A percentile compares a stretch with the other conserved stretches of the same genome.
phyloP scores from a whole-genome alignment of 192 early-diverging fungal genomes.

The Backusella psychrophila region DNA sequence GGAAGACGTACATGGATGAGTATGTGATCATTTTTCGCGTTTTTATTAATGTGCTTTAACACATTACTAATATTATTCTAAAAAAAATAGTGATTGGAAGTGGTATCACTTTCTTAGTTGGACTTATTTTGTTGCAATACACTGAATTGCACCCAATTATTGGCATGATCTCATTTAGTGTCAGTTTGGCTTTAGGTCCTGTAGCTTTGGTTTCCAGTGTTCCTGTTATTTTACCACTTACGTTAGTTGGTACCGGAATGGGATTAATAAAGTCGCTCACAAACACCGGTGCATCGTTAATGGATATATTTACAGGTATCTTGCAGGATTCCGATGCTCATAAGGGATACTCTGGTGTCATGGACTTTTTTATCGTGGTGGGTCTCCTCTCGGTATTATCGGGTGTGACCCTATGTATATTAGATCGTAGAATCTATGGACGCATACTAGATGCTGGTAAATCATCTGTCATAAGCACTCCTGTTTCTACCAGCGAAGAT shows the following conservation, averaged over 20 bases:
- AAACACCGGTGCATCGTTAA: conserved; percentile 56
- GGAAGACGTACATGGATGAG: conserved; percentile 58
- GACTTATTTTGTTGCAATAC: conserved; percentile 42
- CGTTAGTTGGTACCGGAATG: conserved; percentile 55
- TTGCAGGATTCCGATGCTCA: conserved; percentile 48
- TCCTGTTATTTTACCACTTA: conserved; percentile 50
- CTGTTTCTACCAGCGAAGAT: background rate
- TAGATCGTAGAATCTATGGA: conserved; percentile 25
- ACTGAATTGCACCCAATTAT: conserved; percentile 48
- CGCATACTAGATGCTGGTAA: conserved; percentile 18
- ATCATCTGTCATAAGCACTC: background rate
- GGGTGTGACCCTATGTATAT: conserved; percentile 13
- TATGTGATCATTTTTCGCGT: conserved; percentile 11
- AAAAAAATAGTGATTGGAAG: conserved; percentile 26
- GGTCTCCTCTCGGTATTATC: background rate
- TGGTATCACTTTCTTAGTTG: conserved; percentile 1
- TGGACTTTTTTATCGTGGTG: conserved; percentile 22
- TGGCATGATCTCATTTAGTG: conserved; percentile 51
- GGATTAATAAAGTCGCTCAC: conserved; percentile 61
- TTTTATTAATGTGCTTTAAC: background rate
- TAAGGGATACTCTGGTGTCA: conserved; percentile 28
- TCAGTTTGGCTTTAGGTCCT: conserved; percentile 58
- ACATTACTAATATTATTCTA: background rate
- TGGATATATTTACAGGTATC: conserved; percentile 57
- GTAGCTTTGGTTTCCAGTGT: conserved; percentile 55